These are phyloP conservation scores for Capsicum rhomboideum DNA, from an alignment of 257 asterid species.

Conservation along the genomic window DNA sequence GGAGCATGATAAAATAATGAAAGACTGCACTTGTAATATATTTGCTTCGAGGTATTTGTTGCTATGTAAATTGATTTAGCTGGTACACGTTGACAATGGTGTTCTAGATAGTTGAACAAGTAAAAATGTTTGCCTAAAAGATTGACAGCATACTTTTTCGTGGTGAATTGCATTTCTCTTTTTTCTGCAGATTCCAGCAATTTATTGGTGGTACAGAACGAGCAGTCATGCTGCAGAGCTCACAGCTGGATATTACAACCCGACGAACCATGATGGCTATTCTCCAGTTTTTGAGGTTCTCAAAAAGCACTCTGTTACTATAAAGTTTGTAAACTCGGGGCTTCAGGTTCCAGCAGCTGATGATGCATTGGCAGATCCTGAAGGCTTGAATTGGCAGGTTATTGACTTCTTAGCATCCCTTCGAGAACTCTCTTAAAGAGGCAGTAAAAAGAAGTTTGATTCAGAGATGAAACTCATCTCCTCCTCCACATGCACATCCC, in stretches of 20 bases:
- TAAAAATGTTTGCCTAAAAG: background rate
- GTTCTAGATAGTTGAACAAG: background rate
- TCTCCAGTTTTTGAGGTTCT: slow-evolving; percentile 44
- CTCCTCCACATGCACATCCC: background rate
- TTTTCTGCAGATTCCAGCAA: slow-evolving; percentile 50
- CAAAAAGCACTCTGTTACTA: slow-evolving; percentile 35
- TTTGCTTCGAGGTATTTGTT: background rate
- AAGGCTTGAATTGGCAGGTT: slow-evolving; percentile 71
- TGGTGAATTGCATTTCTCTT: background rate
- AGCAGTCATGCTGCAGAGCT: slow-evolving; percentile 76
- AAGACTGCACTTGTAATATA: background rate
- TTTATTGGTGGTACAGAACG: slow-evolving; percentile 73
- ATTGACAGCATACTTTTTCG: background rate
- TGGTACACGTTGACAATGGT: background rate
- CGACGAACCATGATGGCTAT: slow-evolving; percentile 58
- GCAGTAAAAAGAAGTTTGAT: background rate
- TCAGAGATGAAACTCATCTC: background rate
- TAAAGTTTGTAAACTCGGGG: slow-evolving; percentile 40
- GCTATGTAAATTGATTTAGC: background rate
- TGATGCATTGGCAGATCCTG: slow-evolving; percentile 50
- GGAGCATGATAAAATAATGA: background rate
- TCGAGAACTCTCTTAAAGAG: background rate
- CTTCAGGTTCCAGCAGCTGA: slow-evolving; percentile 33
- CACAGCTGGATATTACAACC: slow-evolving; percentile 63
- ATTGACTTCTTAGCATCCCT: background rate